phyloP scores from a whole-genome alignment of 352 stramenopile genomes.

The Phytopythium cucurbitacearum region DNA sequence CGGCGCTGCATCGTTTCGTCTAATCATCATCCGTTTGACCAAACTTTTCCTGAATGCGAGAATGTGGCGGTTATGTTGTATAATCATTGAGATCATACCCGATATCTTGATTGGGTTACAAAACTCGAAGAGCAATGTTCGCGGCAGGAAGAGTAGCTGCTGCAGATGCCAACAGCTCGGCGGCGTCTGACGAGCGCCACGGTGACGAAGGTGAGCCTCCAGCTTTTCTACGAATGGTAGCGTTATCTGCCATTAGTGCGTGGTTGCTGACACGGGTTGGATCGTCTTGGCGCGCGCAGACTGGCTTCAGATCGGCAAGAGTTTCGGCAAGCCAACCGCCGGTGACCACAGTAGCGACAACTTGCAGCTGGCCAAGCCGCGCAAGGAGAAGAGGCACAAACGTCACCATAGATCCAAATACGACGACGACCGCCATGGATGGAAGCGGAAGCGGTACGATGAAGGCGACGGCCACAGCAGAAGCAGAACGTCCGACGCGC shows the following conservation, averaged over 20 bases:
- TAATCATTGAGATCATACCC: too few relatives aligned
- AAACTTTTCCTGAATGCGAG: constrained; percentile 1
- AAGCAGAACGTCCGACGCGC: not conserved
- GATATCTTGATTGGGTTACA: not conserved
- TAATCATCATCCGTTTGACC: constrained; percentile 2
- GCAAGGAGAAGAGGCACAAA: too few relatives aligned
- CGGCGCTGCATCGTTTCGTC: constrained; percentile 2
- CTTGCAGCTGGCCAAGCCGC: too few relatives aligned
- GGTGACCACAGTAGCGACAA: too few relatives aligned
- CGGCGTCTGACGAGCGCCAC: not conserved
- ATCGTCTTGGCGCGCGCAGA: too few relatives aligned
- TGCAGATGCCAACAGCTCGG: not conserved
- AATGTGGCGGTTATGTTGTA: too few relatives aligned
- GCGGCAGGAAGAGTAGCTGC: constrained; percentile 10
- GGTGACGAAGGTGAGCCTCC: not conserved
- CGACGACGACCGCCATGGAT: too few relatives aligned
- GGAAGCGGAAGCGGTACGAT: not conserved
- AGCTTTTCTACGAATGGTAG: not conserved
- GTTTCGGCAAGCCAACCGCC: too few relatives aligned
- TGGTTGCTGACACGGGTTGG: too few relatives aligned
- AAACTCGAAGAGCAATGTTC: constrained; percentile 16
- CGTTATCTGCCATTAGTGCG: too few relatives aligned
- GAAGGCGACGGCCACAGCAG: not conserved
- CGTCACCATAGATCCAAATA: too few relatives aligned
- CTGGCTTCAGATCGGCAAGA: too few relatives aligned